A percentile compares a stretch with the other conserved stretches of the same genome.
These are phyloP conservation scores for Xylaria sp. DNA, from an alignment of 2,329 filamentous ascomycete genomes.

Conservation along the genomic window DNA sequence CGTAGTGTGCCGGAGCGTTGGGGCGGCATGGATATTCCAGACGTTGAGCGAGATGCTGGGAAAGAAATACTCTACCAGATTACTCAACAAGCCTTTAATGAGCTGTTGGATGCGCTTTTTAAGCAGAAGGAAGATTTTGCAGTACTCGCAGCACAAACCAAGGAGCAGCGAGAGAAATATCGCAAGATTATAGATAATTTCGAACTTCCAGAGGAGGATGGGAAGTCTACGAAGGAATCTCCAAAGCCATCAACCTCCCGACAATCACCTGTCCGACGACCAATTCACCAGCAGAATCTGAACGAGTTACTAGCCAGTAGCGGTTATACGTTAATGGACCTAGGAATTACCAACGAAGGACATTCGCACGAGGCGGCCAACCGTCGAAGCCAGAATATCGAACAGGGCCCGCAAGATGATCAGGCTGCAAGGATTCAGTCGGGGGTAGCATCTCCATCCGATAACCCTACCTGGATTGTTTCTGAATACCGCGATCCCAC, in stretches of 20 bases:
- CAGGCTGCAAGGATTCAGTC: not conserved
- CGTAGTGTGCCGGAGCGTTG: constrained; percentile 77
- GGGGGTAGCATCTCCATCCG: constrained; percentile 14
- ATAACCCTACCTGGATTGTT: constrained; percentile 25
- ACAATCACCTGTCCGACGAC: constrained; percentile 16
- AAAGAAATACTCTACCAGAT: constrained; percentile 92
- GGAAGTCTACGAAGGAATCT: constrained; percentile 29
- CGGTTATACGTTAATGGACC: constrained; percentile 56
- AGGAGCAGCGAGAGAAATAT: constrained; percentile 67
- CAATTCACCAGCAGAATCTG: constrained; percentile 48
- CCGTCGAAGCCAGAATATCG: not conserved
- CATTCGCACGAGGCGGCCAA: constrained; percentile 18
- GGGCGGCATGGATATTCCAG: constrained; percentile 81
- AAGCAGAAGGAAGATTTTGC: constrained; percentile 81
- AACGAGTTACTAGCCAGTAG: constrained; percentile 56
- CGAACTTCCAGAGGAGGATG: constrained; percentile 50
- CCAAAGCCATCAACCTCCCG: constrained; percentile 31
- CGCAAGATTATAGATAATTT: constrained; percentile 59
- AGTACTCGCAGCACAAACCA: constrained; percentile 72
- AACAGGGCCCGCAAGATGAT: not conserved
- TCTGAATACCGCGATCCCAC: constrained; percentile 65
- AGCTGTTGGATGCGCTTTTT: constrained; percentile 88
- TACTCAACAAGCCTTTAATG: constrained; percentile 91
- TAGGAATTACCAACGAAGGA: constrained; percentile 35
- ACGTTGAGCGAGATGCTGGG: constrained; percentile 83